These are phyloP conservation scores for Cercophora samala DNA, from an alignment of 495 filamentous ascomycete species.

Conservation along the genomic window DNA sequence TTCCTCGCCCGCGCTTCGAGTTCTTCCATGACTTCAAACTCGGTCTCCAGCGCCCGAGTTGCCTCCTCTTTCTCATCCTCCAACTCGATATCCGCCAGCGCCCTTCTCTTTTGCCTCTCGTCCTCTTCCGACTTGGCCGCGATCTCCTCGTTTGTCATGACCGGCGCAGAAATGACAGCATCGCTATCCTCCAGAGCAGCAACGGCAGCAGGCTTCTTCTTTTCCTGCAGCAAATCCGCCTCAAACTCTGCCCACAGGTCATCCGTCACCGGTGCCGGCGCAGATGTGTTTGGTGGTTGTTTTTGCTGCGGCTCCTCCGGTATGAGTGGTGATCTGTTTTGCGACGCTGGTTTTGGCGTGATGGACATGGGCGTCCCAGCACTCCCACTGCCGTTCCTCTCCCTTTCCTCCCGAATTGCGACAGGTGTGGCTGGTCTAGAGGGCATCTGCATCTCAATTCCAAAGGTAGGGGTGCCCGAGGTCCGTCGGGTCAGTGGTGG, in stretches of 20 bases:
- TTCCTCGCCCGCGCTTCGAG: constrained; percentile 75
- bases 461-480: constrained; percentile 41
- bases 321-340: constrained; percentile 40
- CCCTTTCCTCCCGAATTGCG: constrained; percentile 21
- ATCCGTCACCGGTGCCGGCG: constrained; percentile 58
- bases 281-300: constrained; percentile 16
- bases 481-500: constrained; percentile 37
- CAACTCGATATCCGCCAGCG: constrained; percentile 53
- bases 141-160: constrained; percentile 68
- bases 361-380: constrained; percentile 33
- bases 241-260: constrained; percentile 91
- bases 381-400: constrained; percentile 2
- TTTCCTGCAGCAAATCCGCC: constrained; percentile 65
- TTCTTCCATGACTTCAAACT: constrained; percentile 93
- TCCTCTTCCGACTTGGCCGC: constrained; percentile 64
- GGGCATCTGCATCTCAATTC: constrained; percentile 54
- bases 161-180: constrained; percentile 68
- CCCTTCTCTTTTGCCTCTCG: constrained; percentile 56
- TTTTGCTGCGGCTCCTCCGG: constrained; percentile 26
- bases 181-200: constrained; percentile 30
- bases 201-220: constrained; percentile 18
- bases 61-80: constrained; percentile 85
- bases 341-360: constrained; percentile 29
- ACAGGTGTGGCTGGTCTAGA: constrained; percentile 53
- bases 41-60: constrained; percentile 71